These are phyloP conservation scores for Zygosaccharomyces pseudobailii DNA, from an alignment of 1,139 yeast species.

Conservation along the genomic window DNA sequence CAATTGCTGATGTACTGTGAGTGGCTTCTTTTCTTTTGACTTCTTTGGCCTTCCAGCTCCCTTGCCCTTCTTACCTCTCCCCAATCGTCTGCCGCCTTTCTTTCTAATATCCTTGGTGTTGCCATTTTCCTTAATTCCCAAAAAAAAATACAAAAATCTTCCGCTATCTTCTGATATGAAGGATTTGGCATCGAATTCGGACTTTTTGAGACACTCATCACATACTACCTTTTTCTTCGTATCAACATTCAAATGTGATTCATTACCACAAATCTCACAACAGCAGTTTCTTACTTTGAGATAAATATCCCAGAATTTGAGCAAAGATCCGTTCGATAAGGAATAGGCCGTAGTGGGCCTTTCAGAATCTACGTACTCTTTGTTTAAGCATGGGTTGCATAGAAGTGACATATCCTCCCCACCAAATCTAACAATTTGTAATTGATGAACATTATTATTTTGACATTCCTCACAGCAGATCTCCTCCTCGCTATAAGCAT, in stretches of 20 bases:
- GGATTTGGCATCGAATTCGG: slow-evolving; percentile 16
- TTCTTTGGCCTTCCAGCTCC: slow-evolving; percentile 7
- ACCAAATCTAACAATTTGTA: slow-evolving; percentile 50
- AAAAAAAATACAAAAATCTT: slow-evolving; percentile 42
- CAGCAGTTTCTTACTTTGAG: slow-evolving; percentile 47
- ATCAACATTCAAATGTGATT: slow-evolving; percentile 41
- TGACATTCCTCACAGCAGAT: slow-evolving; percentile 56
- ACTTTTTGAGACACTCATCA: slow-evolving; percentile 38
- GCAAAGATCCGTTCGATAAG: slow-evolving; percentile 50
- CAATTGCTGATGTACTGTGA: slow-evolving; percentile 24
- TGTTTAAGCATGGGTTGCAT: slow-evolving; percentile 46
- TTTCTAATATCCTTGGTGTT: slow-evolving; percentile 19
- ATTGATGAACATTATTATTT: slow-evolving; percentile 50
- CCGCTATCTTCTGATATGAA: slow-evolving; percentile 47
- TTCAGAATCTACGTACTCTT: slow-evolving; percentile 35
- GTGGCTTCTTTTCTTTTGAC: slow-evolving; percentile 19
- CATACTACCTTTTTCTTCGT: slow-evolving; percentile 38
- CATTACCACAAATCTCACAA: slow-evolving; percentile 44
- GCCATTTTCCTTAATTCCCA: slow-evolving; percentile 46
- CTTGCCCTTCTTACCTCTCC: slow-evolving; percentile 24
- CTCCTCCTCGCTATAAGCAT: slow-evolving; percentile 37
- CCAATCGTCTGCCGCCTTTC: slow-evolving; percentile 32
- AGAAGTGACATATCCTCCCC: slow-evolving; percentile 50
- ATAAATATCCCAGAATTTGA: slow-evolving; percentile 46
- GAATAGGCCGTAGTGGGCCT: slow-evolving; percentile 49